phyloP scores from a whole-genome alignment of 768 basidiomycete species.

The Leccinellum luteum region DNA sequence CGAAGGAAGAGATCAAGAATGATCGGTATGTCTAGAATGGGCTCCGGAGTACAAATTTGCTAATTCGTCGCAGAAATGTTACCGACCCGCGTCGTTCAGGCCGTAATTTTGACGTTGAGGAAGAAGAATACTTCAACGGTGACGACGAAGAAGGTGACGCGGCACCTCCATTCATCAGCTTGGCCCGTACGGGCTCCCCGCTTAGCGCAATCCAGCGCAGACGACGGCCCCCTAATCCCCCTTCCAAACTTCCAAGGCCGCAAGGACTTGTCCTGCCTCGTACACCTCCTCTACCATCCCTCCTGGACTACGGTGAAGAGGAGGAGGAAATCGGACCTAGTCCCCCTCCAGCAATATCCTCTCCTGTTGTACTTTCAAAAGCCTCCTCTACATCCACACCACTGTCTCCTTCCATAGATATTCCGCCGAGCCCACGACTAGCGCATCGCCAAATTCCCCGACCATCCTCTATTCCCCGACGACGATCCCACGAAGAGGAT shows the following conservation, averaged over 20 bases:
- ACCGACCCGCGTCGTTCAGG: constrained; percentile 42
- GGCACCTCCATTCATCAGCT: constrained; percentile 31
- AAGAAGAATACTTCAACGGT: constrained; percentile 92
- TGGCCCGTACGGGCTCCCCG: constrained; percentile 29
- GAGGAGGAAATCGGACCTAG: constrained; percentile 27
- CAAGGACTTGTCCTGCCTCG: constrained; percentile 40
- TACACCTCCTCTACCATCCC: constrained; percentile 52
- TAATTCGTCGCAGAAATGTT: constrained; percentile 33
- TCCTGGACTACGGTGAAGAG: constrained; percentile 78
- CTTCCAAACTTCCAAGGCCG: constrained; percentile 48
- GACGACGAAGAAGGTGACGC: constrained; percentile 75
- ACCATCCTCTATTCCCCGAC: constrained; percentile 45
- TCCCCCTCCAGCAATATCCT: constrained; percentile 13
- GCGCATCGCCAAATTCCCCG: constrained; percentile 37
- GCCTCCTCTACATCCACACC: constrained; percentile 18
- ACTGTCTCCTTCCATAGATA: constrained; percentile 33
- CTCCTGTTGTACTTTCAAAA: constrained; percentile 15
- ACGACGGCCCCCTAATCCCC: constrained; percentile 46
- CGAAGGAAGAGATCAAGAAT: constrained; percentile 46
- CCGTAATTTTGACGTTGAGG: constrained; percentile 64
- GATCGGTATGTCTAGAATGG: constrained; percentile 44
- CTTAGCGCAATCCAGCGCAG: constrained; percentile 54
- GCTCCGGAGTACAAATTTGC: constrained; percentile 1
- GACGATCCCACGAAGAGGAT: constrained; percentile 49
- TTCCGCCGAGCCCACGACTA: constrained; percentile 38